These are phyloP conservation scores for Brassica balearica DNA, from an alignment of 441 rosid species.

Conservation along the genomic window DNA sequence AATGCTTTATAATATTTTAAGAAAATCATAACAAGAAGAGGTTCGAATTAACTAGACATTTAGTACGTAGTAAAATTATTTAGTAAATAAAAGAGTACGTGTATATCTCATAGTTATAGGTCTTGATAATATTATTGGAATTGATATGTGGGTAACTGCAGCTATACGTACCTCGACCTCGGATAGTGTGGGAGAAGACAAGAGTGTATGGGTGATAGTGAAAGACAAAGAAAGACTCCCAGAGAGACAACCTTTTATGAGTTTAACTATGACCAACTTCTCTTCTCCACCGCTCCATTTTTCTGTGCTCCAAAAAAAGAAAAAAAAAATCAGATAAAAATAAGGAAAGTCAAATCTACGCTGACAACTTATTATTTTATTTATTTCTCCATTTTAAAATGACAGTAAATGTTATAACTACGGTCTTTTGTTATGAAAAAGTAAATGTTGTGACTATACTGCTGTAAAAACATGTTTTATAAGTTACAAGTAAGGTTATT, in stretches of 20 bases:
- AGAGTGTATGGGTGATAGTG: constrained; percentile 37
- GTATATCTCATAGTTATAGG: neutral
- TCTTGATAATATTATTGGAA: neutral
- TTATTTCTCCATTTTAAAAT: neutral
- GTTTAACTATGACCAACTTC: constrained; percentile 5
- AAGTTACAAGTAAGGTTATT: neutral
- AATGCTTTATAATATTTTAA: neutral
- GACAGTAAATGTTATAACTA: neutral
- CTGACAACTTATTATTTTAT: neutral
- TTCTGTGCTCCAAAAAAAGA: neutral
- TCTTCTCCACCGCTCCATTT: constrained; percentile 33
- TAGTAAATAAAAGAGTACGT: neutral
- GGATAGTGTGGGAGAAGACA: constrained; percentile 25
- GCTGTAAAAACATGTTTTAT: neutral
- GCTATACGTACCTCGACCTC: constrained; percentile 16
- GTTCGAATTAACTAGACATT: neutral
- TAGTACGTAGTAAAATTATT: neutral
- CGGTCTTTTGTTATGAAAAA: neutral
- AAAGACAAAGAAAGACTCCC: constrained; percentile 30
- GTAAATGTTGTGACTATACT: neutral
- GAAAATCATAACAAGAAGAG: neutral
- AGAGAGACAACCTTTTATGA: constrained; percentile 8
- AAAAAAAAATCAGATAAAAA: neutral
- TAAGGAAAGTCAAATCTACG: constrained; percentile 19
- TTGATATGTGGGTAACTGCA: neutral